phyloP scores from a whole-genome alignment of 306 rosid genomes.

The Comarum palustre region DNA sequence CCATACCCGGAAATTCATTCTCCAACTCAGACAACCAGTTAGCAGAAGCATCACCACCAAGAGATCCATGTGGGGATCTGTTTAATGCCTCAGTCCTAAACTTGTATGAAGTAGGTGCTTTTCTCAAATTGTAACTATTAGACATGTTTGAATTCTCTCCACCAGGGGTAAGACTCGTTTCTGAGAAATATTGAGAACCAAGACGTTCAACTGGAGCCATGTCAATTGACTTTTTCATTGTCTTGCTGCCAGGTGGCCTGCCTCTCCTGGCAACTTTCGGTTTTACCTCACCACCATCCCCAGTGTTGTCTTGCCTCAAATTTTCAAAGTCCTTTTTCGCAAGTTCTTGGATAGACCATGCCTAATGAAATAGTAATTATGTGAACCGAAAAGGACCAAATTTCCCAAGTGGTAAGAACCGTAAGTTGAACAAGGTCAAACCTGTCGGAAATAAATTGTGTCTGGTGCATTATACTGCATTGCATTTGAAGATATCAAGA shows the following conservation, averaged over 20 bases:
- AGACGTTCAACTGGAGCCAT: constrained; percentile 43
- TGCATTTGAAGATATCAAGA: constrained; percentile 86
- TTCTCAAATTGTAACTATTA: constrained; percentile 69
- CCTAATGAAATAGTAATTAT: constrained; percentile 42
- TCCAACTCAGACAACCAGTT: constrained; percentile 73
- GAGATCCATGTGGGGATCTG: constrained; percentile 37
- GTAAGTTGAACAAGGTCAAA: constrained; percentile 31
- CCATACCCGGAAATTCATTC: constrained; percentile 80
- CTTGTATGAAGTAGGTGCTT: constrained; percentile 39
- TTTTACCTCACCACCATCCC: constrained; percentile 56
- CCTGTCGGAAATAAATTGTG: constrained; percentile 88
- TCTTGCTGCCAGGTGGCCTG: constrained; percentile 88
- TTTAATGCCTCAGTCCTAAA: constrained; percentile 44
- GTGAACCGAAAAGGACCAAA: constrained; percentile 13
- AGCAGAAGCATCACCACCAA: constrained; percentile 49
- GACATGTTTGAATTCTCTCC: constrained; percentile 55
- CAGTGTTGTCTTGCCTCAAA: constrained; percentile 64
- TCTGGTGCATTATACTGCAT: constrained; percentile 82
- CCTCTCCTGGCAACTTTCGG: constrained; percentile 77
- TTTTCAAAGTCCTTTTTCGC: constrained; percentile 85
- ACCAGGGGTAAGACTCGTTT: constrained; percentile 64
- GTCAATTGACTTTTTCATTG: constrained; percentile 44
- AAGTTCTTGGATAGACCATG: constrained; percentile 82
- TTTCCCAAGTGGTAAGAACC: neutral
- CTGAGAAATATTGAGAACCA: constrained; percentile 54